phyloP scores from a whole-genome alignment of 1,284 basidiomycete species.

The Coniferiporia sulphurascens region DNA sequence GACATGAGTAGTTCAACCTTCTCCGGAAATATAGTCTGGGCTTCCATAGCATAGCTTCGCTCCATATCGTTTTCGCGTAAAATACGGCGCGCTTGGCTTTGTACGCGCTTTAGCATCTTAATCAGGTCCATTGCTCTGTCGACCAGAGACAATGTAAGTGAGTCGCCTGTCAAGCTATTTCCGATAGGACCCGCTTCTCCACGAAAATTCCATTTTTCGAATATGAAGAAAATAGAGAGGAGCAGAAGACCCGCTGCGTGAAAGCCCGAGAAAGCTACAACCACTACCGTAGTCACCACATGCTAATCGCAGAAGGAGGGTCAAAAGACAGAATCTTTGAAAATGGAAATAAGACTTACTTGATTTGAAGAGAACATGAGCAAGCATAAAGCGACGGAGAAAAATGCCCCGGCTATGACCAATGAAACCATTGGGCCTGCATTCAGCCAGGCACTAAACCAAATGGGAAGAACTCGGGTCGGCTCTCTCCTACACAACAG shows the following conservation, averaged over 20 bases:
- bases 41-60: no score
- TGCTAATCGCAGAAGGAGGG: not conserved
- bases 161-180: not conserved
- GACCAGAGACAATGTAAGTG: not conserved
- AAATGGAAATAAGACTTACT: not conserved
- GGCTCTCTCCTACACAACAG: not conserved
- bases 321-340: not conserved
- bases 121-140: not conserved
- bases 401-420: constrained; percentile 5
- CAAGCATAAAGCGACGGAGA: constrained; percentile 1
- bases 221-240: not conserved
- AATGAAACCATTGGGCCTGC: constrained; percentile 7
- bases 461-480: not conserved
- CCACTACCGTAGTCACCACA: not conserved
- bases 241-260: constrained; percentile 1
- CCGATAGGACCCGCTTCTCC: not conserved
- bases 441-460: not conserved
- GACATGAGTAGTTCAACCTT: no score
- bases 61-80: no score
- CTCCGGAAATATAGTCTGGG: no score
- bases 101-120: no score
- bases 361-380: not conserved
- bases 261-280: not conserved
- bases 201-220: constrained; percentile 9
- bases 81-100: no score